Base-by-base conservation (phyloP, 169 alveolate species). In the Haemoproteus tartakovskyi region DNA sequence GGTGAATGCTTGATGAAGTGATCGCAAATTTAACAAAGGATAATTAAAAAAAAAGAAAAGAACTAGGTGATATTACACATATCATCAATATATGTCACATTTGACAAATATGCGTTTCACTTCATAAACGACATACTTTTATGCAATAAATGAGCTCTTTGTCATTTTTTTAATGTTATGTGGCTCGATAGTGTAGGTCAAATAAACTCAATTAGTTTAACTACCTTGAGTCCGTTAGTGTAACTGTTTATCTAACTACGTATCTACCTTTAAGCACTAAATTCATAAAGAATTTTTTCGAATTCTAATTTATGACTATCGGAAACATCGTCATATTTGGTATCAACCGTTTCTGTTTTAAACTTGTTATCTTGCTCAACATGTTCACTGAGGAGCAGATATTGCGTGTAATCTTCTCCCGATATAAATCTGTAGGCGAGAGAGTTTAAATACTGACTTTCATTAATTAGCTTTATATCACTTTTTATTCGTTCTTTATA, bases 401-500 rank as follows among this genome's bases (percentile, higher is more conserved):
- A 64, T 18, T 80, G 81, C 0, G 78, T 56, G 21, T 62, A 60
- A 22, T 60, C 79, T 22, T 60, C 79, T n/a, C 79, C 79, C 1
- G 79, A 62, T 8, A 79, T 57, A 50, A 57, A 62, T 48, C 51
- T 61, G 16, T 78, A 78, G 1, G 79, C 79, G 18, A 61, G 16
- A 0, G 70, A 57, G 19, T 61, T 78, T 4, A 78, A 26, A 22
- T 61, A 61, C 24, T 78, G 79, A 8, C 85, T 61, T 62, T 78
- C 67, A 26, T 52, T 78, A 33, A 61, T 78, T 57, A 43, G 85
- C n/a, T 64, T 22, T 41, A 61, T 45, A 30, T 61, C 70, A 59
- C 63, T 61, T 37, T 61, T 78, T 0, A 60, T 62, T 50, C 85
- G 48, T 38, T 78, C 79, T 45, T 78, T 78, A 24, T 78, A 60